A percentile compares a stretch with the other conserved stretches of the same genome.
phyloP scores from a whole-genome alignment of 83 land plant genomes.

The Diphasiastrum complanatum region DNA sequence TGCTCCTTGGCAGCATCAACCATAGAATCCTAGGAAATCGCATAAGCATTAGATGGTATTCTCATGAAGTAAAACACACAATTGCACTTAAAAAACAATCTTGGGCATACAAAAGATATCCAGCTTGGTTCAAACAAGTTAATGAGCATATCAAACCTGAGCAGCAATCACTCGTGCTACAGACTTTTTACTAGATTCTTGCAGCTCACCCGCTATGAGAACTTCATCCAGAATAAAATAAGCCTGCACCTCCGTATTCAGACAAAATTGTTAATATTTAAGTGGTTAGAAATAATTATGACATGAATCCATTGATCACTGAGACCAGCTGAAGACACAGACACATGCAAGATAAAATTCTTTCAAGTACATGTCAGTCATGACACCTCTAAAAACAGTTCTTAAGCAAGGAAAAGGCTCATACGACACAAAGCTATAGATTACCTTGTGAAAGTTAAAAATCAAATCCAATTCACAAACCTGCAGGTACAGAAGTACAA shows the following conservation, averaged over 20 bases:
- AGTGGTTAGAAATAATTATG: too few species aligned
- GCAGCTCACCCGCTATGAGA: conserved; percentile 92
- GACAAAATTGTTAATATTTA: neutral
- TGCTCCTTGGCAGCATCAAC: conserved; percentile 98
- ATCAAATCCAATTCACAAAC: conserved; percentile 95
- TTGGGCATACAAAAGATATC: too few species aligned
- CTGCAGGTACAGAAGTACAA: conserved; percentile 35
- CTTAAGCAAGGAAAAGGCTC: neutral
- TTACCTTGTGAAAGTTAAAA: conserved; percentile 93
- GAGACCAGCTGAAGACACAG: too few species aligned
- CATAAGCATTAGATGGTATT: neutral
- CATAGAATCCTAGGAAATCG: conserved; percentile 68
- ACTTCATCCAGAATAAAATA: conserved; percentile 89
- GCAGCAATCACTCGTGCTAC: conserved; percentile 89
- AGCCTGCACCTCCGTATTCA: conserved; percentile 46
- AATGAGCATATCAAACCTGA: conserved; percentile 47
- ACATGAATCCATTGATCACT: too few species aligned
- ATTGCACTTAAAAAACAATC: neutral
- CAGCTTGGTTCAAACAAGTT: conserved; percentile 1
- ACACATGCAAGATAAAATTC: too few species aligned
- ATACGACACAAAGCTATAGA: neutral
- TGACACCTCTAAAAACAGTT: neutral
- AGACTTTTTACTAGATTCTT: conserved; percentile 95
- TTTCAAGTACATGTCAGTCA: too few species aligned
- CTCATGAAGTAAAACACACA: neutral